Evolutionary conservation across 108 stramenopile genomes (phyloP).

Genomic region (Cyclotella choctawhatcheeana): DNA sequence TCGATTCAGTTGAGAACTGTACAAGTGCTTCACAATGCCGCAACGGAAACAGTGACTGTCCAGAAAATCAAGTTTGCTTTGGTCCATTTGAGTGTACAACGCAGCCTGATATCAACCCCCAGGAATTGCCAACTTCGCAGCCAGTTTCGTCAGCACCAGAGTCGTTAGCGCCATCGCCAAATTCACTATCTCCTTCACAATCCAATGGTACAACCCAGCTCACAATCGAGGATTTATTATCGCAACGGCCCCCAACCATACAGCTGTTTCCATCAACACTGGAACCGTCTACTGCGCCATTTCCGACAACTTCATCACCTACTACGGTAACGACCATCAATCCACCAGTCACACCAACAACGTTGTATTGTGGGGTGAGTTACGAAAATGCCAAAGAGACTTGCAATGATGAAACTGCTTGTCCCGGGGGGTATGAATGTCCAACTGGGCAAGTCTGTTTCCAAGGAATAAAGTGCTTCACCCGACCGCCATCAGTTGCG

Average conservation of each 20-base stretch:
- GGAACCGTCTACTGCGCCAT: background rate
- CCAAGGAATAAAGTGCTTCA: conserved; percentile 20
- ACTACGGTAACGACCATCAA: background rate
- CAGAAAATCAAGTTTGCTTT: conserved; percentile 22
- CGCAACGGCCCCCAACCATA: background rate
- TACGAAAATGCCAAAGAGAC: conserved; percentile 15
- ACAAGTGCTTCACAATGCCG: background rate
- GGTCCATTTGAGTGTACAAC: conserved; percentile 12
- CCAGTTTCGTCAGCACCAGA: too few relatives aligned
- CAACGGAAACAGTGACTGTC: conserved; percentile 26
- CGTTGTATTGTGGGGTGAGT: conserved; percentile 15
- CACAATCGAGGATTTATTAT: background rate
- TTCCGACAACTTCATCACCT: background rate
- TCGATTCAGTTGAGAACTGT: conserved; percentile 9
- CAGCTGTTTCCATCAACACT: background rate
- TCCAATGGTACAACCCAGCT: background rate
- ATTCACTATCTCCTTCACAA: background rate
- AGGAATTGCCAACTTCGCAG: background rate
- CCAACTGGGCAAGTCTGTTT: conserved; percentile 8
- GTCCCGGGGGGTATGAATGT: conserved; percentile 23
- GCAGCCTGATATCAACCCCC: background rate
- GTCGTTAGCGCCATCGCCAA: too few relatives aligned
- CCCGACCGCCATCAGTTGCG: conserved; percentile 7
- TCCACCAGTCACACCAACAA: conserved; percentile 2
- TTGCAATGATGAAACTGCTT: conserved; percentile 13